Base-by-base conservation (phyloP, 176 grass and related monocot genomes). In the Ensete glaucum region DNA sequence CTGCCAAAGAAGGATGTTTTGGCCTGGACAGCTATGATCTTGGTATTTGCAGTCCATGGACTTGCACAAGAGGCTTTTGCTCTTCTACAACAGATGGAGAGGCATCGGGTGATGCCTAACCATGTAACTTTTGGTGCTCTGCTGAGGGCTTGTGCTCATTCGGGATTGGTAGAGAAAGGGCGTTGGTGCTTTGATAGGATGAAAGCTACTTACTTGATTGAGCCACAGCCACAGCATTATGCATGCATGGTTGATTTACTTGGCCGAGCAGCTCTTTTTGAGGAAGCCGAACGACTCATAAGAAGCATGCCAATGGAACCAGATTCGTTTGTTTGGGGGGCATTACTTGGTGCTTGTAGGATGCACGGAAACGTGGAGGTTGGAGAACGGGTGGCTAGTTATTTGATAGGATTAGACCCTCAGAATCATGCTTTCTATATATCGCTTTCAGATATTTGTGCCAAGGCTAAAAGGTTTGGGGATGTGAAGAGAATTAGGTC, bases 231-330 rank as follows among this genome's bases (percentile, higher is more conserved):
- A 7, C 76, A 67, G 13, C 76, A 77, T 53, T 77, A 66, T 77
- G 76, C 76, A 13, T 77, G 76, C 62, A 67, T 67, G 62, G 76
- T 77, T 20, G 56, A 76, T 50, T 76, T 76, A 34, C 74, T 76
- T 8, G 74, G 74, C 55, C 55, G 74, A 52, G 74, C 57, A 29
- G 57, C 23, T 19, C 55, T 76, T 60, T 76, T 64, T 63, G 55
- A 63, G 64, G 74, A 76, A 50, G 74, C 74, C 1, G 74, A 62
- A 52, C 27, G 6, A 9, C 74, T 76, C 57, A 76, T 76, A 3
- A 10, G 57, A 43, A 63, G 74, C 55, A 76, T 76, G 74, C 55
- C 74, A 2, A 62, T 76, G 74, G 27, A 76, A 26, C 74, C 74
- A 22, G 74, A 76, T 43, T 1, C 34, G 23, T 76, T 50, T 76